These are phyloP conservation scores for Calonectria hawksworthii DNA, from an alignment of 2,329 filamentous ascomycete species.

Conservation along the genomic window DNA sequence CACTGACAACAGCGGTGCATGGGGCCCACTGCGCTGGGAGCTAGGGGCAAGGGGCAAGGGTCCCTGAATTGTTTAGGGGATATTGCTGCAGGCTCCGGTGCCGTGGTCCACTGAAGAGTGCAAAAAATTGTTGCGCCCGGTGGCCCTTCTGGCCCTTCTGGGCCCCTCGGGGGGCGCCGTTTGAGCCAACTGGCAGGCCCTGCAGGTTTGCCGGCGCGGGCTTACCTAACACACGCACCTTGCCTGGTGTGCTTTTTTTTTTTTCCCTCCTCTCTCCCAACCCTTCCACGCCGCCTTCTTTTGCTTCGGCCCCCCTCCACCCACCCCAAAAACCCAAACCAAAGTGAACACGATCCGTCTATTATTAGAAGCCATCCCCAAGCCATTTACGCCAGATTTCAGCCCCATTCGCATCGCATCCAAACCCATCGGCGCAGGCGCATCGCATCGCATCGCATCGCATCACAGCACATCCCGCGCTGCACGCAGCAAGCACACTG, in stretches of 20 bases:
- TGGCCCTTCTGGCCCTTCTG: background rate
- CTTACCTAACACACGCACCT: slow-evolving; percentile 14
- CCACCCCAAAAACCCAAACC: slow-evolving; percentile 29
- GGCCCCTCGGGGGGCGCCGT: slow-evolving; percentile 5
- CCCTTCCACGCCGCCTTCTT: slow-evolving; percentile 44
- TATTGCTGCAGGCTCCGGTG: background rate
- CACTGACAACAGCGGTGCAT: slow-evolving; percentile 9
- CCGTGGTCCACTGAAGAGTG: slow-evolving; percentile 6
- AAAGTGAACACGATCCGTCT: slow-evolving; percentile 49
- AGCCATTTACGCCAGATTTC: slow-evolving; percentile 47
- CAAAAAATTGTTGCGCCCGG: slow-evolving; percentile 5
- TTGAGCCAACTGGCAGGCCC: slow-evolving; percentile 9
- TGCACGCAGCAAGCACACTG: background rate
- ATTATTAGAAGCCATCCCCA: slow-evolving; percentile 48
- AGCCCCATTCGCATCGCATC: slow-evolving; percentile 46
- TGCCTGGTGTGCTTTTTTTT: slow-evolving; percentile 21
- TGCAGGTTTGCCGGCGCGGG: background rate
- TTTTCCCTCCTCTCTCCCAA: slow-evolving; percentile 12
- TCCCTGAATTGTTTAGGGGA: slow-evolving; percentile 13
- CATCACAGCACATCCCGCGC: slow-evolving; percentile 7
- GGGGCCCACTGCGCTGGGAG: slow-evolving; percentile 8
- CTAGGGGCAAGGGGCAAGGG: slow-evolving; percentile 11
- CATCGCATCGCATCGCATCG: slow-evolving; percentile 38
- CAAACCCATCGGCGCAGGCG: slow-evolving; percentile 20
- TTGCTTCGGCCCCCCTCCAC: slow-evolving; percentile 41